These are phyloP conservation scores for Neopestalotiopsis sp. DNA, from an alignment of 2,329 filamentous ascomycete species.

Conservation along the genomic window DNA sequence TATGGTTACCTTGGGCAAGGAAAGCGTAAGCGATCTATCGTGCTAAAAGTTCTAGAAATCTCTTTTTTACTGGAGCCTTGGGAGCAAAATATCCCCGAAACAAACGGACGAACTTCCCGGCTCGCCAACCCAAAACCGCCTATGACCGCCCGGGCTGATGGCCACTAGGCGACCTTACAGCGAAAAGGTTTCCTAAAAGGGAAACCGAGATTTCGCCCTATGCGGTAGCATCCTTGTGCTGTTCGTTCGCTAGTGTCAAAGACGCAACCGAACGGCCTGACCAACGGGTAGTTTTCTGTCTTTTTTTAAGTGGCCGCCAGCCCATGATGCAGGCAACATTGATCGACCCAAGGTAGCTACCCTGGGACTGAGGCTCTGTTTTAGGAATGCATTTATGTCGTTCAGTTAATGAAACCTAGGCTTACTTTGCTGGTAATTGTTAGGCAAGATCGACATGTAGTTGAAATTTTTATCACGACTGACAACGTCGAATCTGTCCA, in stretches of 20 bases:
- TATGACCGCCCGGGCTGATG: no score
- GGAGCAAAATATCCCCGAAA: no score
- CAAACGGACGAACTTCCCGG: no score
- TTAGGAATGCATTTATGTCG: background rate
- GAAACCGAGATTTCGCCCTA: conserved; percentile 22
- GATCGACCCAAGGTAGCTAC: background rate
- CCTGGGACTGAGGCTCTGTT: background rate
- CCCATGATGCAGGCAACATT: conserved; percentile 1
- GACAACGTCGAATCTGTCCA: no score
- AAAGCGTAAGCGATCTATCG: conserved; percentile 9
- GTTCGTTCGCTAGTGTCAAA: background rate
- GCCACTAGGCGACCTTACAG: conserved; percentile 19
- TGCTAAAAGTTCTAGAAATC: background rate
- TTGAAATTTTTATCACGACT: no score
- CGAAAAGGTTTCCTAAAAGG: conserved; percentile 30
- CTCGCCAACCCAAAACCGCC: background rate
- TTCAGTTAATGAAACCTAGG: background rate
- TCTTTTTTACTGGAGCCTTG: background rate
- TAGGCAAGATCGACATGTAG: background rate
- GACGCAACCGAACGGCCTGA: background rate
- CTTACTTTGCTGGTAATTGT: background rate
- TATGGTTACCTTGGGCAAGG: background rate
- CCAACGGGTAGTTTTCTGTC: background rate
- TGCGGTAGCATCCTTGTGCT: background rate
- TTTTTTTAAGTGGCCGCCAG: background rate